phyloP scores from a whole-genome alignment of 169 alveolate species.

The Eimeria brunetti region DNA sequence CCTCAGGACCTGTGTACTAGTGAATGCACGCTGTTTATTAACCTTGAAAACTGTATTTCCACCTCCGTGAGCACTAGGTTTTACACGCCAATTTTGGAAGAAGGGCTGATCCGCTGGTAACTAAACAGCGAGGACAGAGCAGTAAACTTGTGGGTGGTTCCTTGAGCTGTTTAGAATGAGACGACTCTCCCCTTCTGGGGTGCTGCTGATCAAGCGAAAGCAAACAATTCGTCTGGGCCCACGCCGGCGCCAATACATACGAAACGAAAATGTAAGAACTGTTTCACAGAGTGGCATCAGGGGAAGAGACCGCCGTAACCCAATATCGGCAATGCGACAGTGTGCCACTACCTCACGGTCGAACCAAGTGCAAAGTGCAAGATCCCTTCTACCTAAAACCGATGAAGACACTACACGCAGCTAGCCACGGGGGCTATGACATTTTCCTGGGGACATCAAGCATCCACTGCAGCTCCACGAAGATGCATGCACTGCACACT shows the following conservation, averaged over 20 bases:
- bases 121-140: neutral
- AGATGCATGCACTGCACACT: neutral
- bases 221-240: neutral
- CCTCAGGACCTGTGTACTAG: neutral
- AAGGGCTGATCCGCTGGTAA: neutral
- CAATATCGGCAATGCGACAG: neutral
- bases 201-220: neutral
- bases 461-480: neutral
- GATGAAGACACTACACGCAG: neutral
- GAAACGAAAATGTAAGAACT: neutral
- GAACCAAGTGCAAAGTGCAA: neutral
- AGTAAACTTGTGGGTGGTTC: neutral
- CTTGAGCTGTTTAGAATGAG: neutral
- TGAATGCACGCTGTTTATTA: neutral
- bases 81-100: neutral
- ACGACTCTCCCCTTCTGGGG: neutral
- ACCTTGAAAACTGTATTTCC: neutral
- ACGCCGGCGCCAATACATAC: neutral
- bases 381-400: neutral
- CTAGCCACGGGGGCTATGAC: neutral
- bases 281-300: neutral
- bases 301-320: neutral
- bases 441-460: neutral
- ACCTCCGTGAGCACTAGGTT: neutral
- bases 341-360: neutral